Conservation (phyloP, 805 yeast genomes). For the Candida xiaguanensis region DNA sequence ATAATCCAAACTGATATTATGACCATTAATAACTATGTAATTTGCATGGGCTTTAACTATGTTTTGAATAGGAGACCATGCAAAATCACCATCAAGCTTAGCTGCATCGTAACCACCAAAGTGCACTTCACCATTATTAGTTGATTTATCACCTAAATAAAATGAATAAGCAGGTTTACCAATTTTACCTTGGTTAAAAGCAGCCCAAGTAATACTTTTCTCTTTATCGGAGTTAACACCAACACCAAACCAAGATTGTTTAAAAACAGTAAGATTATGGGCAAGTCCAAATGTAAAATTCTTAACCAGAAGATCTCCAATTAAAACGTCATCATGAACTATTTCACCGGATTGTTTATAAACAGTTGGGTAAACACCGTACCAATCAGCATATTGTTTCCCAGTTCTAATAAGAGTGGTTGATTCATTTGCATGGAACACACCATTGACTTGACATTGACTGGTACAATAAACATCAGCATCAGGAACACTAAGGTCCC, state of each 20-base stretch:
- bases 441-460: background rate
- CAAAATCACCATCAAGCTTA: background rate
- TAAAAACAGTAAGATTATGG: too few species aligned
- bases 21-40: background rate
- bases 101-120: constrained; percentile 1
- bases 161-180: background rate
- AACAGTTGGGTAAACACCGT: background rate
- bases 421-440: background rate
- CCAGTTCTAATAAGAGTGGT: background rate
- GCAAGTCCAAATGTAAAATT: background rate
- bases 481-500: background rate
- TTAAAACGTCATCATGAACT: background rate
- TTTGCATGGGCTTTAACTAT: background rate
- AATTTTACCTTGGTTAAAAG: background rate
- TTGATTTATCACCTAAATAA: background rate
- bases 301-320: background rate
- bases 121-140: background rate
- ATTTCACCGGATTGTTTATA: background rate
- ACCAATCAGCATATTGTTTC: background rate
- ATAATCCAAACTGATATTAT: background rate
- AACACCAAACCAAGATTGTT: background rate
- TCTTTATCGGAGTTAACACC: background rate
- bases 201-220: background rate
- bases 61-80: background rate
- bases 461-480: background rate